Conservation (phyloP, 495 filamentous ascomycete genomes). For the Haplographium delicatum region DNA sequence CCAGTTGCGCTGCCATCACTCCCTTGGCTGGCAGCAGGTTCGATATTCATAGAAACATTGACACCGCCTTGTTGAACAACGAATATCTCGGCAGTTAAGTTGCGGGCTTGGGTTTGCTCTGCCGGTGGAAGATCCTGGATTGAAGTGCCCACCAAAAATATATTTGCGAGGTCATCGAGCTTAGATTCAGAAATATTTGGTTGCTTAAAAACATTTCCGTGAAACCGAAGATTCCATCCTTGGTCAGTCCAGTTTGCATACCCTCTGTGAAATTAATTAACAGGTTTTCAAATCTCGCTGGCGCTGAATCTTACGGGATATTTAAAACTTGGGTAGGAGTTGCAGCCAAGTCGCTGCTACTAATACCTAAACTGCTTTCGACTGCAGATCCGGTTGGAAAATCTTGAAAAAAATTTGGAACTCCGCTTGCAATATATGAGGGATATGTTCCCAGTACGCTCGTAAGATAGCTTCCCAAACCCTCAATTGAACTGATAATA, state of each 20-base stretch:
- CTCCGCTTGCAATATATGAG: constrained; percentile 54
- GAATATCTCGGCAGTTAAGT: constrained; percentile 65
- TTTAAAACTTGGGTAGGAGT: constrained; percentile 68
- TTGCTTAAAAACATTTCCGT: constrained; percentile 74
- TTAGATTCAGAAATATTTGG: constrained; percentile 57
- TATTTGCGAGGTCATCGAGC: constrained; percentile 61
- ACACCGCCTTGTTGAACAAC: constrained; percentile 62
- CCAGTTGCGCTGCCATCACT: constrained; percentile 28
- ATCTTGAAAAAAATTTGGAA: constrained; percentile 62
- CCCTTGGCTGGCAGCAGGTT: constrained; percentile 34
- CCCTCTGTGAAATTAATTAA: constrained; percentile 32
- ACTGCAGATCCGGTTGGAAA: constrained; percentile 59
- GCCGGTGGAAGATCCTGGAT: constrained; percentile 52
- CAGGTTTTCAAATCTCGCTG: background rate
- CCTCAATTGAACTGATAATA: constrained; percentile 32
- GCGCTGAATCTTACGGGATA: constrained; percentile 43
- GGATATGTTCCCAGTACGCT: constrained; percentile 47
- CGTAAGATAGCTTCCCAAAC: constrained; percentile 42
- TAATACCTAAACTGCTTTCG: constrained; percentile 52
- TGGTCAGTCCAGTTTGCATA: constrained; percentile 76
- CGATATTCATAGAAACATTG: constrained; percentile 59
- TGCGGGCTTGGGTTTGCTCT: constrained; percentile 62
- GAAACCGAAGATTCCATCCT: constrained; percentile 72
- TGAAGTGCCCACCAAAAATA: constrained; percentile 60
- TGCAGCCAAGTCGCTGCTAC: constrained; percentile 48